Percentiles rank a stretch among this genome's conserved stretches.
Evolutionary conservation across 495 filamentous ascomycete species (phyloP).

Genomic region (Podospora pseudocomata): DNA sequence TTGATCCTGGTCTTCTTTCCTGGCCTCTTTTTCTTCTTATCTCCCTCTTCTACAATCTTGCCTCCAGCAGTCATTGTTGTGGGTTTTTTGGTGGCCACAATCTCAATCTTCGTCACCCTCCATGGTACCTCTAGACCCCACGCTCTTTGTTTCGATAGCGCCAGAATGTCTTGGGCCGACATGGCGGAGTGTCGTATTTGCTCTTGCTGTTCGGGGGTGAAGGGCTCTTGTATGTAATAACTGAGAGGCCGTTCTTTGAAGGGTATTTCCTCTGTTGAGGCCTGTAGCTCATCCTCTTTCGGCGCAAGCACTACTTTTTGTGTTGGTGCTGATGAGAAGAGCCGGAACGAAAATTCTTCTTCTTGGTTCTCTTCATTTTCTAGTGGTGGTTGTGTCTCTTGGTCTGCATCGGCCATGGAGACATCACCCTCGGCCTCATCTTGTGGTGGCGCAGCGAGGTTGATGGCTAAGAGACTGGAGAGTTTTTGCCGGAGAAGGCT

Average conservation of each 20-base stretch:
- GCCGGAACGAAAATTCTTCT: conserved; percentile 49
- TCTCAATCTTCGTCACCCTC: conserved; percentile 44
- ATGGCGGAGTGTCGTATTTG: conserved; percentile 42
- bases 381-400: conserved; percentile 13
- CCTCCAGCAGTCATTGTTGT: background rate
- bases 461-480: conserved; percentile 37
- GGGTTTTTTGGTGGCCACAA: conserved; percentile 13
- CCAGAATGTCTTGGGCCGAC: conserved; percentile 42
- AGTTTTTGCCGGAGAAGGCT: conserved; percentile 41
- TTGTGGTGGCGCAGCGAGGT: conserved; percentile 20
- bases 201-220: conserved; percentile 28
- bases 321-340: conserved; percentile 44
- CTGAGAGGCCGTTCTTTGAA: conserved; percentile 34
- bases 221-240: conserved; percentile 44
- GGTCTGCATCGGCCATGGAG: conserved; percentile 11
- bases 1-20: conserved; percentile 54
- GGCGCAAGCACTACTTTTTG: conserved; percentile 36
- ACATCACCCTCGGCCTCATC: background rate
- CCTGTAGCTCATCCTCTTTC: conserved; percentile 24
- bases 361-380: conserved; percentile 25
- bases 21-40: conserved; percentile 40
- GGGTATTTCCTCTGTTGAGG: conserved; percentile 39
- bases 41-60: background rate
- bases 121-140: conserved; percentile 56
- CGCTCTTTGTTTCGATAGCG: conserved; percentile 37